Evolutionary conservation across 495 filamentous ascomycete genomes (phyloP), one percentile per base, ranked within the genome.

Genomic region (Trichoderma orchidacearum): DNA sequence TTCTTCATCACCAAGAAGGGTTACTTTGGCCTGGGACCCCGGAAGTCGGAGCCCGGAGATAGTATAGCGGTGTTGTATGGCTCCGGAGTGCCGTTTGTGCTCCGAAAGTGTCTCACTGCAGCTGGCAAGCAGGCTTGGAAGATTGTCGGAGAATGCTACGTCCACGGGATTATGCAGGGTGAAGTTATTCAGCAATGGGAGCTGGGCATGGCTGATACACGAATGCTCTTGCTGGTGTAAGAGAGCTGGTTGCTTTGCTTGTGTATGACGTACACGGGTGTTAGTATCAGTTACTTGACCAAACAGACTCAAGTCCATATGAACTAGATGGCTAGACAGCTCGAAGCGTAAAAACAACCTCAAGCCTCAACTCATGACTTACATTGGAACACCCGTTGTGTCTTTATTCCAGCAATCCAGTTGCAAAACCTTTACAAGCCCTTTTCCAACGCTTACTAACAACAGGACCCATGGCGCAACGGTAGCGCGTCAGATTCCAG

Each of bases 401-500:
- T n/a, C n/a, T n/a, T n/a, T n/a, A n/a, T n/a, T n/a, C n/a, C n/a
- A n/a, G 7, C 1, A 48, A 28, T 48, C 7, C 21, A 18, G 0
- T 18, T 23, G n/a, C 5, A 15, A 9, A 48, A 11, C 8, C 0
- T 12, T 48, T 27, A 25, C 9, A 27, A 9, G 0, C n/a, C 5
- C 0, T 6, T 27, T 48, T 48, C 0, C 18, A 0, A 13, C 21
- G 21, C 23, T 35, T 48, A 27, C 9, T 17, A 48, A 17, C 41
- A 48, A 48, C 41, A 48, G 41, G 41, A 48, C 41, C 41, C 41
- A 48, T 48, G 41, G 41, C 41, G 41, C 41, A 48, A 48, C 41
- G 41, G 41, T 48, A 48, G 41, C 41, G 41, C 41, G 41, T 48
- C 41, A 48, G 41, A 48, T 48, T 48, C 41, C 41, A 48, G 41